Evolutionary conservation across 306 rosid species (phyloP).

Genomic region (Quercus glauca): DNA sequence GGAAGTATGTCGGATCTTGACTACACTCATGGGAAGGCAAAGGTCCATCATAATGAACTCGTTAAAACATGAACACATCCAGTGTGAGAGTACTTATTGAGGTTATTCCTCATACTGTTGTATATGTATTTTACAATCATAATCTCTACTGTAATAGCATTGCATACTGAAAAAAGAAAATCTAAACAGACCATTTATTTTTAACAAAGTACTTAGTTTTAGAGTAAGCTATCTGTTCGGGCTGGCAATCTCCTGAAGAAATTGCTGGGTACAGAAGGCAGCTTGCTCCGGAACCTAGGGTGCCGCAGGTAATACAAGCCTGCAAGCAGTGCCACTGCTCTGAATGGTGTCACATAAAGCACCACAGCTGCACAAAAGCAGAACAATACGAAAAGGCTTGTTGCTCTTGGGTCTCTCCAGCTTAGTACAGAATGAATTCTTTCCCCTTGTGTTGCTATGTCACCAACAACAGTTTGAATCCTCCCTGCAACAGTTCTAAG

Average conservation of each 20-base stretch:
- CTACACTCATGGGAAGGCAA: too few species aligned
- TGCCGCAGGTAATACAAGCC: constrained; percentile 74
- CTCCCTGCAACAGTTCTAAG: constrained; percentile 90
- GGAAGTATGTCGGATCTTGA: too few species aligned
- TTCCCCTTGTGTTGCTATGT: constrained; percentile 97
- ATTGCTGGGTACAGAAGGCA: constrained; percentile 79
- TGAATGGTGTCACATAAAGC: constrained; percentile 70
- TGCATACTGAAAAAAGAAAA: neutral
- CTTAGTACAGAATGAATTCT: constrained; percentile 76
- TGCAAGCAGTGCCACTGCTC: constrained; percentile 66
- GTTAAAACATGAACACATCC: neutral
- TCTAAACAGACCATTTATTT: neutral
- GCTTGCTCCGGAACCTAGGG: constrained; percentile 80
- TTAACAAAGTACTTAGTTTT: neutral
- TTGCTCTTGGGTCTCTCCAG: constrained; percentile 96
- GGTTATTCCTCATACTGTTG: neutral
- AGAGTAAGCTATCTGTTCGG: constrained; percentile 69
- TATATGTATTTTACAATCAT: too few species aligned
- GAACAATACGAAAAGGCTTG: constrained; percentile 65
- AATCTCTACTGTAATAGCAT: neutral
- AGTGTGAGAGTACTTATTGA: neutral
- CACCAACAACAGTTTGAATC: constrained; percentile 90
- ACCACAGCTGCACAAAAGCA: constrained; percentile 68
- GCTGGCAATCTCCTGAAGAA: constrained; percentile 91
- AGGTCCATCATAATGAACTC: too few species aligned